These are phyloP conservation scores for Crucibulum cyathiforme DNA, from an alignment of 1,284 basidiomycete species.

Conservation along the genomic window DNA sequence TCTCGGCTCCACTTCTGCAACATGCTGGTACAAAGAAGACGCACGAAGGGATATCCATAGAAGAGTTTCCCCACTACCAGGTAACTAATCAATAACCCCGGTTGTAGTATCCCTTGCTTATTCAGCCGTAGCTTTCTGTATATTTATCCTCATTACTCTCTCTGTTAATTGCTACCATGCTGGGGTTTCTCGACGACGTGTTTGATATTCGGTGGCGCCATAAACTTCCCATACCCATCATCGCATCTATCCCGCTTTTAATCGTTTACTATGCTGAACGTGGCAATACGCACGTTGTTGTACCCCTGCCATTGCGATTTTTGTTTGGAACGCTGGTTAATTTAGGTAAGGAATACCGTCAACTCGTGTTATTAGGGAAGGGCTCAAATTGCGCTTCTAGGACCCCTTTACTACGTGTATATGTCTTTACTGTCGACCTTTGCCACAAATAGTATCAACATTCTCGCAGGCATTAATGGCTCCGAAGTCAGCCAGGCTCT, in stretches of 20 bases:
- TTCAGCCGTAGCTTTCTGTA: constrained; percentile 71
- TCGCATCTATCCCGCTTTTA: constrained; percentile 92
- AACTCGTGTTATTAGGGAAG: background rate
- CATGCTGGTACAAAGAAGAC: constrained; percentile 46
- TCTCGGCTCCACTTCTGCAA: constrained; percentile 72
- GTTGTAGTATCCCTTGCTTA: background rate
- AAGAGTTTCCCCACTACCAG: constrained; percentile 88
- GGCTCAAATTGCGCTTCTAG: constrained; percentile 45
- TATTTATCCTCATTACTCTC: constrained; percentile 94
- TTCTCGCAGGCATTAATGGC: constrained; percentile 97
- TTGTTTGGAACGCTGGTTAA: constrained; percentile 85
- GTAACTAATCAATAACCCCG: constrained; percentile 46
- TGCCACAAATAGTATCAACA: constrained; percentile 98
- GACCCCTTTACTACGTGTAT: constrained; percentile 95
- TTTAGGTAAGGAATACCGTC: constrained; percentile 65
- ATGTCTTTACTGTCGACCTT: constrained; percentile 97
- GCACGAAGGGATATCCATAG: constrained; percentile 66
- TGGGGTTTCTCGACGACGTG: constrained; percentile 97
- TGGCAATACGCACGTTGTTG: constrained; percentile 93
- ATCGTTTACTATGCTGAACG: constrained; percentile 96
- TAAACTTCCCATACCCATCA: constrained; percentile 96
- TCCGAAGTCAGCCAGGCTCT: constrained; percentile 94
- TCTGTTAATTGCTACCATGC: constrained; percentile 88
- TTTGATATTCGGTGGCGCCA: constrained; percentile 99
- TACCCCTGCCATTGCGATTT: constrained; percentile 80